Evolutionary conservation across 2,329 filamentous ascomycete genomes (phyloP).

Genomic region (Westerdykella aurantiaca): DNA sequence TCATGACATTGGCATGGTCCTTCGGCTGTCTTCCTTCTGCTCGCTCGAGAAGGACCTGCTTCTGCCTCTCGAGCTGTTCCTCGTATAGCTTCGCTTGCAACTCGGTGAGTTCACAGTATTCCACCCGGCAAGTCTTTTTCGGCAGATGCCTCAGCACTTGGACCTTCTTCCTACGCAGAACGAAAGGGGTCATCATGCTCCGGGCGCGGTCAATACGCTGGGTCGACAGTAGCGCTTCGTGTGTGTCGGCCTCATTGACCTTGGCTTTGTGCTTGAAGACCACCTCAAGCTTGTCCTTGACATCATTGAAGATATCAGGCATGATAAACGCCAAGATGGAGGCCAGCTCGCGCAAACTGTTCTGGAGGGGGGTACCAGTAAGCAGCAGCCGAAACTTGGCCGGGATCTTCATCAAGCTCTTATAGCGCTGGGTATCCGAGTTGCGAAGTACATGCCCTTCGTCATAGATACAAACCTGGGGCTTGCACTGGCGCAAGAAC

Average conservation of each 20-base stretch:
- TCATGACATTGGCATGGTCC: constrained; percentile 57
- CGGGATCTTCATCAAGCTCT: constrained; percentile 68
- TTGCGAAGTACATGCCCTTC: constrained; percentile 95
- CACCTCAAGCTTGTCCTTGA: constrained; percentile 68
- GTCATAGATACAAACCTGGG: constrained; percentile 70
- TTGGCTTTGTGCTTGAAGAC: constrained; percentile 92
- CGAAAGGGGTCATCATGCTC: constrained; percentile 91
- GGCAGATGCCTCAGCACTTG: constrained; percentile 83
- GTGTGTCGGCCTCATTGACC: constrained; percentile 61
- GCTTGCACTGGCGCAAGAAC: constrained; percentile 56
- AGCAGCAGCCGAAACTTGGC: constrained; percentile 82
- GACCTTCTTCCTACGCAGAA: constrained; percentile 86
- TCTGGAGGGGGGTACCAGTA: constrained; percentile 85
- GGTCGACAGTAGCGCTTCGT: constrained; percentile 77
- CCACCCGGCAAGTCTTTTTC: constrained; percentile 68
- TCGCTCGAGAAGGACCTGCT: constrained; percentile 55
- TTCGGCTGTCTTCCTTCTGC: constrained; percentile 51
- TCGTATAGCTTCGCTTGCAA: constrained; percentile 70
- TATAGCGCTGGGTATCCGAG: constrained; percentile 73
- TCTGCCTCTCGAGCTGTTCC: constrained; percentile 58
- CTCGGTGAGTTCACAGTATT: constrained; percentile 72
- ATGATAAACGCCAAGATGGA: constrained; percentile 92
- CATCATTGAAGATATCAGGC: constrained; percentile 70
- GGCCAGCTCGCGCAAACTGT: constrained; percentile 89
- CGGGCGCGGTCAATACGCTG: constrained; percentile 82